Base-by-base conservation (phyloP, 305 asterid species). In the Fraxinus floribunda region DNA sequence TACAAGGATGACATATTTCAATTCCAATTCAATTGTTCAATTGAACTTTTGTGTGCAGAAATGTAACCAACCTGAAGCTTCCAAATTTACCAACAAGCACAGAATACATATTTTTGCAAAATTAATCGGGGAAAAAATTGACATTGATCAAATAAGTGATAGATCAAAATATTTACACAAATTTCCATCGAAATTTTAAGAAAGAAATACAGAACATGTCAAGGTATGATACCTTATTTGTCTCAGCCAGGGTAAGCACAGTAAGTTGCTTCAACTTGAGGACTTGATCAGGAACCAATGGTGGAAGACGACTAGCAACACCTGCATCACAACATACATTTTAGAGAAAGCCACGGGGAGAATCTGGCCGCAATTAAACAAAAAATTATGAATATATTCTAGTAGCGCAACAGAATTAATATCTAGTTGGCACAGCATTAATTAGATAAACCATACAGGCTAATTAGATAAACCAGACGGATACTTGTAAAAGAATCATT, bases 251-350 rank as follows among this genome's bases (percentile, higher is more conserved):
- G 16, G 98, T 94, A 84, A 97, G 98, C 83, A 97, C 96, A 55
- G 97, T 92, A 79, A 97, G 92, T 88, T 97, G 99, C 92, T 97
- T 97, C 90, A 97, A 86, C 88, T 97, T 97, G 83, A 96, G 97
- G 77, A 90, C 86, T 92, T 96, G 99, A 79, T 91, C 98, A 77
- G 98, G 94, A 73, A 86, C 88, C 92, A 96, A 84, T 46, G 86
- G 93, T n/a, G 97, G 98, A 88, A 95, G 95, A 75, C 70, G 82
- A 80, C 82, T 82, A 52, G 97, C 88, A 86, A 74, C 84, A 84
- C 88, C 99, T 97, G 88, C 79, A 89, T 75, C 78, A 78, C 71
- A 79, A 76, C 15, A 83, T 30, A 77, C 11, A 76, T 20, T 62
- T 64, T 84, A 81, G 76, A 16, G 41, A 76, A 13, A 57, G 34